Base-by-base conservation (phyloP, 2,329 filamentous ascomycete species). In the Alternaria consortialis region DNA sequence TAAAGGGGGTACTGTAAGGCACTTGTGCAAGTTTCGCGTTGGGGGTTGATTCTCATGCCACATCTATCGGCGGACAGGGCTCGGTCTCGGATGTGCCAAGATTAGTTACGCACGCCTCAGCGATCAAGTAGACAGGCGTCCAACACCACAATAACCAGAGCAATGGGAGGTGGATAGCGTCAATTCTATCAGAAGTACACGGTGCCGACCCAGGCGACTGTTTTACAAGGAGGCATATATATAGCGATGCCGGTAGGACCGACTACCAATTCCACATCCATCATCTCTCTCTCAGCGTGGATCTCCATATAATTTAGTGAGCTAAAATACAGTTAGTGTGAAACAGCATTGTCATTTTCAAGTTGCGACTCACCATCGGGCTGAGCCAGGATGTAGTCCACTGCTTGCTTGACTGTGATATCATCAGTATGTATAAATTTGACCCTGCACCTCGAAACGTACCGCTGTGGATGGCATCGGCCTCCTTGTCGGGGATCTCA, bases 401-500 rank as follows among this genome's bases (percentile, higher is more conserved):
- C 92, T 72, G 94, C 94, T 86, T 97, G 91, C 82, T 95, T 91
- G 74, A 97, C 94, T 97, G 75, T 62, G 58, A 60, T 46, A 58
- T 60, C 47, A 70, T 83, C 67, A 83, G 80, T 65, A 64, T 53
- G 34, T 29, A 36, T n/a, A 32, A 43, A 15, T 39, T n/a, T 17
- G 12, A 40, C 7, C n/a, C 15, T 31, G 23, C 25, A 15, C 23
- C 27, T 12, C 7, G 25, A 13, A 23, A 84, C 92, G 73, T 91
- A 97, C 93, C 90, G 77, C 93, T 97, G 87, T 95, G 93, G 81
- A 97, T 97, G 69, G 87, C 86, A 81, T 97, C 94, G 71, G 94
- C 94, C 79, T 97, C 93, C 88, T 97, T 97, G 84, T 97, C 94
- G 73, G 94, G 94, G 76, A 97, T 97, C 87, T 97, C 94, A 80